Base-by-base conservation (phyloP, 306 rosid species). In the Dalbergia oliveri region DNA sequence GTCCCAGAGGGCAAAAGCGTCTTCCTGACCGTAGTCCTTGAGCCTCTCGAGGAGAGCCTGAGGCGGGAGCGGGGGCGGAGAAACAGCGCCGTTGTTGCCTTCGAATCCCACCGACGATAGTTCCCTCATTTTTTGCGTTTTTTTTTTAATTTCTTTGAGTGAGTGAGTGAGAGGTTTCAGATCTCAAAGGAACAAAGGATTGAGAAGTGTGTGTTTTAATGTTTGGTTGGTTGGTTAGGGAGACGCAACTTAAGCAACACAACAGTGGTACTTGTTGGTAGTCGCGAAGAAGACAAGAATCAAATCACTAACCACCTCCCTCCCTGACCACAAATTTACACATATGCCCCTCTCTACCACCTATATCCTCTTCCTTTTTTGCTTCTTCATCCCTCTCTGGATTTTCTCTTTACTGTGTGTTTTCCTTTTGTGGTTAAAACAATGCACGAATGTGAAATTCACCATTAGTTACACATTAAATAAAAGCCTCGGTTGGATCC, bases 11-110 rank as follows among this genome's bases (percentile, higher is more conserved):
- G 94, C 83, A 62, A 96, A 91, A 57, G 90, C 94, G 81, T 96
- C 97, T 77, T 96, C 99, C 14, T 96, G 99, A 70, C 99, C 99
- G 69, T 91, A 93, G 70, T 96, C 99, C 87, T 96, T 96, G 85
- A 96, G 93, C 58, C 98, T 80, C 86, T 96, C 99, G 11, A 96
- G 87, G 57, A 96, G 75, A 13, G 90, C 88, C 81, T 90, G 98
- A 0, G 98, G 98, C 5, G 98, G 92, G 1, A 82, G 66, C 9
- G 76, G n/a, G 11, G 81, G 83, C 14, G 85, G 47, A 9, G 87
- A 75, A 18, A 72, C 83, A 47, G 79, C 79, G 70, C 71, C 82
- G 87, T 82, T 88, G 87, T 82, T 88, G 69, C 43, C 78, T 69
- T 88, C 93, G 47, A 81, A 66, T 76, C 74, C 89, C 66, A 79